phyloP scores from a whole-genome alignment of 495 filamentous ascomycete genomes.

The Podospora comata region DNA sequence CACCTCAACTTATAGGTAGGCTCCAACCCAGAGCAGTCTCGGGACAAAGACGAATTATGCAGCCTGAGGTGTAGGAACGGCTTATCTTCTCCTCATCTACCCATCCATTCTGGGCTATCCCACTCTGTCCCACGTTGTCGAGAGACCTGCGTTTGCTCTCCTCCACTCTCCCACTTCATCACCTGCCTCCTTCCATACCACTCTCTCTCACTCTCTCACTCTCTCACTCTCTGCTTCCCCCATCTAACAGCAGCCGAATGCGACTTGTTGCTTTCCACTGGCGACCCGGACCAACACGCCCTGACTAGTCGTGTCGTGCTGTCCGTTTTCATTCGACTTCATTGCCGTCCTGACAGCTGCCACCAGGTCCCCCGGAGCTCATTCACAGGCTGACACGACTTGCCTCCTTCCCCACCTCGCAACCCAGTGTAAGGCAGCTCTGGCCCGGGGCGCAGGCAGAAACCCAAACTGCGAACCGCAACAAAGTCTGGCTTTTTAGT shows the following conservation, averaged over 20 bases:
- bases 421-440: conserved; percentile 23
- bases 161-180: conserved; percentile 1
- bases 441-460: conserved; percentile 16
- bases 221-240: neutral
- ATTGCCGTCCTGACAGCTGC: conserved; percentile 12
- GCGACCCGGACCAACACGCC: neutral
- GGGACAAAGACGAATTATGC: neutral
- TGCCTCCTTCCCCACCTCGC: conserved; percentile 22
- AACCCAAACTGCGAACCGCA: conserved; percentile 17
- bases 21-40: conserved; percentile 6
- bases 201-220: neutral
- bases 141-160: neutral
- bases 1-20: neutral
- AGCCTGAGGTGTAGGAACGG: conserved; percentile 14
- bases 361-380: conserved; percentile 18
- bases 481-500: neutral
- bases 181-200: neutral
- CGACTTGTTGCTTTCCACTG: neutral
- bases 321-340: conserved; percentile 7
- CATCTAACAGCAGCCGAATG: neutral
- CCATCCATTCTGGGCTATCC: neutral
- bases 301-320: conserved; percentile 4
- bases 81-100: conserved; percentile 1
- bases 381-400: conserved; percentile 27
- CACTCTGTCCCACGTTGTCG: neutral